Evolutionary conservation across 345 rosid genomes (phyloP), one percentile per base, ranked within the genome.

Genomic region (Nasturtium officinale): DNA sequence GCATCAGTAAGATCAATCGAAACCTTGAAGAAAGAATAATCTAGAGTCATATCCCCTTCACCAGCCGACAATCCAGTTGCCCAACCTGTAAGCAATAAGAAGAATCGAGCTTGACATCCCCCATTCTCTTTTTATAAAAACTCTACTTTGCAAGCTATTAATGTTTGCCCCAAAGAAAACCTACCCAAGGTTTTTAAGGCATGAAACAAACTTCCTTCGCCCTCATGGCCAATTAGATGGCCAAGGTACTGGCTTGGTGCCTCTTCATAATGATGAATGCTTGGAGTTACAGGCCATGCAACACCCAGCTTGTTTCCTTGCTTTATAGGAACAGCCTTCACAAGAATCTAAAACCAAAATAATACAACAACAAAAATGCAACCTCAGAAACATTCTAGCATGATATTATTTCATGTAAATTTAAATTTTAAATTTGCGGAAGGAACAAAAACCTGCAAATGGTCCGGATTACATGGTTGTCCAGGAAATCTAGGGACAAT

Each of bases 191-290:
- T 86, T 76, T 94, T 94, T 85, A 91, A 81, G 85, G 90, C 80
- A 47, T 85, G 82, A 82, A 84, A 94, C 69, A 94, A 67, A 29
- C 97, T 89, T 66, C 98, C 98, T 83, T 91, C 92, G 76, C 92
- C 96, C 85, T 91, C 87, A 76, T 94, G 98, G 54, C 92, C 95
- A 73, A 91, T 86, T 67, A 94, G 90, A 79, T 94, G 97, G 65
- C 88, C 80, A 71, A 94, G 92, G 84, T 94, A 94, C 75, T 69
- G 87, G 84, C 91, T 73, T 61, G 96, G 92, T 65, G 82, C 95
- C 82, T 94, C 97, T 80, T 85, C 87, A 77, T 91, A 94, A 73
- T 81, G 87, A 73, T 58, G 85, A 86, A 91, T 91, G 71, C 87
- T 83, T 13, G 97, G 95, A 67, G 95, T 79, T 32, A 94, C 82